phyloP scores from a whole-genome alignment of 306 rosid genomes.

The Quercus dentata region DNA sequence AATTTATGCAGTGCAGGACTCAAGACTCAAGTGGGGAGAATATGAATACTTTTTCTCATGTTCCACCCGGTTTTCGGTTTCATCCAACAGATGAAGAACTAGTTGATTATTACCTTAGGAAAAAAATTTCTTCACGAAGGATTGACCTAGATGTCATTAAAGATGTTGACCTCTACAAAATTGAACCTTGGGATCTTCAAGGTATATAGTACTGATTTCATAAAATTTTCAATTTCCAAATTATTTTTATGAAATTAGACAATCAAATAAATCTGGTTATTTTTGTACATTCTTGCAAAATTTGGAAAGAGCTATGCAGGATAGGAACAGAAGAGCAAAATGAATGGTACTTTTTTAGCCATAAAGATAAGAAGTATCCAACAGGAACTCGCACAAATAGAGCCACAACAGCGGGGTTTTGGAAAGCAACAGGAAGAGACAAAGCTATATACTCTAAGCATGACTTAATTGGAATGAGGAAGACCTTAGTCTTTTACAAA shows the following conservation, averaged over 20 bases:
- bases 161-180: conserved; percentile 91
- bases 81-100: conserved; percentile 98
- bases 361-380: conserved; percentile 95
- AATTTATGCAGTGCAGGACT: conserved; percentile 32
- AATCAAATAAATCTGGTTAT: background rate
- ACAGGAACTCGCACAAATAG: conserved; percentile 95
- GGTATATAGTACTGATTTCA: conserved; percentile 33
- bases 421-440: conserved; percentile 99
- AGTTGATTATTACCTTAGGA: conserved; percentile 89
- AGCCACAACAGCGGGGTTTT: conserved; percentile 90
- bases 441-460: conserved; percentile 86
- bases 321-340: conserved; percentile 85
- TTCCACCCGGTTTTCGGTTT: conserved; percentile 95
- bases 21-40: conserved; percentile 10
- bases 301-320: conserved; percentile 65
- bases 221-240: background rate
- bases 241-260: too few relatives aligned
- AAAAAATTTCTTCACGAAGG: conserved; percentile 64
- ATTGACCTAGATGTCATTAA: conserved; percentile 86
- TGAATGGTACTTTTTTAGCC: conserved; percentile 93
- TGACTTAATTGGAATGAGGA: conserved; percentile 85
- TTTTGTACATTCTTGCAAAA: background rate
- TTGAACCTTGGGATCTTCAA: conserved; percentile 98
- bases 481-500: conserved; percentile 82
- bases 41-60: conserved; percentile 62